These are phyloP conservation scores for Misopates orontium DNA, from an alignment of 257 asterid genomes.

Conservation along the genomic window DNA sequence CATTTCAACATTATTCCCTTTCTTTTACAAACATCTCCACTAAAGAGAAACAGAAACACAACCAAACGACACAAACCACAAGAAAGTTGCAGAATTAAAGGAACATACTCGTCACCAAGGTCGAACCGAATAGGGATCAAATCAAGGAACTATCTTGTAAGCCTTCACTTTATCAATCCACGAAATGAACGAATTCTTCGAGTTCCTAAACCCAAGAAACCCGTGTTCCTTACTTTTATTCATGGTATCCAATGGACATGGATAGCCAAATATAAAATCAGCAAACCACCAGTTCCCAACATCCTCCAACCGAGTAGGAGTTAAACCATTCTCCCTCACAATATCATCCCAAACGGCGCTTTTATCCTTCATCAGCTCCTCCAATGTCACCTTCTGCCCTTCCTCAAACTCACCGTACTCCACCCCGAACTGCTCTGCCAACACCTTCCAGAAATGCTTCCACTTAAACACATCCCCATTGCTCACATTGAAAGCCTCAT, in stretches of 20 bases:
- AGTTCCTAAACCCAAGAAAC: slow-evolving; percentile 32
- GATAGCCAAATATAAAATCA: slow-evolving; percentile 14
- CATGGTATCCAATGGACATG: slow-evolving; percentile 22
- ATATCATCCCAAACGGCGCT: slow-evolving; percentile 31
- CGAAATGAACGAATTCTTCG: slow-evolving; percentile 21
- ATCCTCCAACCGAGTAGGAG: slow-evolving; percentile 21
- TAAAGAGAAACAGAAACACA: neutral
- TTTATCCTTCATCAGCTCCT: slow-evolving; percentile 36
- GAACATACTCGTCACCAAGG: too few relatives aligned
- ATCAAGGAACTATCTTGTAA: slow-evolving; percentile 29
- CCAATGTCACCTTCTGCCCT: slow-evolving; percentile 13
- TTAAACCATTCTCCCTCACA: slow-evolving; percentile 27
- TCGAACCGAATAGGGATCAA: neutral
- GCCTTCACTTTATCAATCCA: slow-evolving; percentile 34
- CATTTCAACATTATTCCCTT: neutral
- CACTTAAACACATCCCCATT: slow-evolving; percentile 42
- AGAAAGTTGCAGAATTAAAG: too few relatives aligned
- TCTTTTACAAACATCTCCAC: neutral
- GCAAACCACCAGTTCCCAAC: slow-evolving; percentile 34
- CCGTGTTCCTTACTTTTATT: slow-evolving; percentile 39
- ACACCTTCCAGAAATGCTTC: slow-evolving; percentile 30
- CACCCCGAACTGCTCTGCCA: slow-evolving; percentile 30
- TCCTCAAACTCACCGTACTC: slow-evolving; percentile 27
- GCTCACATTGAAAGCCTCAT: slow-evolving; percentile 39
- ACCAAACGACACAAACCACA: neutral